A percentile compares a stretch with the other conserved stretches of the same genome.
Evolutionary conservation across 2,329 filamentous ascomycete species (phyloP).

Genomic region (Botrytis squamosa): DNA sequence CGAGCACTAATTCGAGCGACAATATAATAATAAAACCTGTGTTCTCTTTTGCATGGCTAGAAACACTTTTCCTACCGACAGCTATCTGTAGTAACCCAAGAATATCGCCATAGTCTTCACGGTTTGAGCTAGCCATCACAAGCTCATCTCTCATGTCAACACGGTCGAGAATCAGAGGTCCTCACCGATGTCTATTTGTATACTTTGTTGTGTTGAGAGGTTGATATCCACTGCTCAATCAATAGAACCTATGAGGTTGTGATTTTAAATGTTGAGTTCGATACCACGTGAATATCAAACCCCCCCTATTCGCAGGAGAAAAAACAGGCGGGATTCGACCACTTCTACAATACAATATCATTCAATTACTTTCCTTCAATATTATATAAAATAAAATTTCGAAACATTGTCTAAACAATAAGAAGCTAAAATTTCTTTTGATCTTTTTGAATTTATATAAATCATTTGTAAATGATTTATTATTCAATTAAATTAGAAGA

Average conservation of each 20-base stretch:
- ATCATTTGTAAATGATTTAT: no score
- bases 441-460: no score
- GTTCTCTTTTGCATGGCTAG: neutral
- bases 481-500: no score
- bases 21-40: no score
- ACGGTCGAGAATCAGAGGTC: neutral
- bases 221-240: neutral
- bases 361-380: no score
- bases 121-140: neutral
- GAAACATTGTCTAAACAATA: no score
- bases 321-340: no score
- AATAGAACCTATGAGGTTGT: neutral
- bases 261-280: neutral
- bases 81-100: neutral
- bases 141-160: neutral
- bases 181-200: neutral
- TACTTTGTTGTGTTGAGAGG: neutral
- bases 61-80: neutral
- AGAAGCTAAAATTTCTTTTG: no score
- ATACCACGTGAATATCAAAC: neutral
- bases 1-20: no score
- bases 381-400: no score
- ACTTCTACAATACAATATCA: no score
- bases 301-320: no score
- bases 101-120: neutral